phyloP scores from a whole-genome alignment of 345 rosid genomes.

The Citrus cavaleriei region DNA sequence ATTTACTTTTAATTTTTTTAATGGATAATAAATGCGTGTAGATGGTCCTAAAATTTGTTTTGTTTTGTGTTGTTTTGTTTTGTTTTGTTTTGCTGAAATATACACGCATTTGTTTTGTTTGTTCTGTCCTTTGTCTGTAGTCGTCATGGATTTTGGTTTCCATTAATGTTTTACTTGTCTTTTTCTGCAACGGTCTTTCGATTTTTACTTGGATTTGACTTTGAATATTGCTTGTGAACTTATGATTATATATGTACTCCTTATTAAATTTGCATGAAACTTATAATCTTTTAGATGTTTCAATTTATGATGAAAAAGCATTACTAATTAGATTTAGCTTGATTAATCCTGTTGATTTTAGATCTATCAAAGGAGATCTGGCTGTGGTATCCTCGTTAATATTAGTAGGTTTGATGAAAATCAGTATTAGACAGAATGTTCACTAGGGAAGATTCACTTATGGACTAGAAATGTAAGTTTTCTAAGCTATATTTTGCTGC shows the following conservation, averaged over 20 bases:
- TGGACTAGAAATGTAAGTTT: not conserved
- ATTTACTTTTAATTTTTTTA: not conserved
- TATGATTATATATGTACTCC: not conserved
- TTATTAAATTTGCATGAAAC: not conserved
- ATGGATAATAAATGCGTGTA: not conserved
- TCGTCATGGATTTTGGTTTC: not conserved
- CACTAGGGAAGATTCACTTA: not conserved
- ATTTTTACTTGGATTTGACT: not conserved
- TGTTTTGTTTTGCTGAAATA: not conserved
- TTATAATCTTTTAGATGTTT: not conserved
- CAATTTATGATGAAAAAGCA: not conserved
- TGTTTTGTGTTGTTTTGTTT: not conserved
- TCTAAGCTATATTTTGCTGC: not conserved
- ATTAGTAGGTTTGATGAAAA: not conserved
- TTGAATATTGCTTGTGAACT: not conserved
- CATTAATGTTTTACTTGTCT: not conserved
- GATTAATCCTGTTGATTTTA: not conserved
- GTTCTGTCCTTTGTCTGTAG: not conserved
- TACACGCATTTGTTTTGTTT: not conserved
- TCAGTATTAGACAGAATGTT: not conserved
- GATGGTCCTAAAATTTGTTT: not conserved
- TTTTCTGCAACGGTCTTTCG: not conserved
- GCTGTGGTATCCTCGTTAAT: not conserved
- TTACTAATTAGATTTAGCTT: not conserved
- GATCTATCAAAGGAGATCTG: not conserved